Evolutionary conservation across 2,329 filamentous ascomycete genomes (phyloP), one percentile per base, ranked within the genome.

Genomic region (Trichophyton rubrum): DNA sequence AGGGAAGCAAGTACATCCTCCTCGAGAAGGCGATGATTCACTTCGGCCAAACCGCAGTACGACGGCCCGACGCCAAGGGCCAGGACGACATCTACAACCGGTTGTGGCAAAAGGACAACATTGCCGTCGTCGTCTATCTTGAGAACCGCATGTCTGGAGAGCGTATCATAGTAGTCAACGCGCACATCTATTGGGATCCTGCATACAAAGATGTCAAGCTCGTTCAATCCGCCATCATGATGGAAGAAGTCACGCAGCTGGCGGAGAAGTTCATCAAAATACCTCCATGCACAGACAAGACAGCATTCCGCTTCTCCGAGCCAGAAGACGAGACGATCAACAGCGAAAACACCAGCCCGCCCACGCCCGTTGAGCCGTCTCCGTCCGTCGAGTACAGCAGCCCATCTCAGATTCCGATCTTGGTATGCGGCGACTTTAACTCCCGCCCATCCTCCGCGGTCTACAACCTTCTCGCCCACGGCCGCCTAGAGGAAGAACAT

Each of bases 41-140:
- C 73, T 96, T 96, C 71, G 86, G 88, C 41, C 87, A 89, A 62
- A 89, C 90, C 61, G 92, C 92, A 65, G 96, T 99, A 74, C 93
- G 95, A 71, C 82, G 93, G 65, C 89, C 91, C 2, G 93, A 97
- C 71, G 96, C 96, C 84, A 97, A 97, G 77, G 89, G 91, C 61
- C 90, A 95, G 69, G 89, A 95, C 70, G 93, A 99, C 69, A 92
- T 97, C 61, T 97, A 96, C 81, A 99, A 99, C 73, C 88, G 93
- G 30, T 88, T 99, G 63, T 97, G 96, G 93, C 91, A 92, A 63
- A 90, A 93, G 75, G 93, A 99, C 79, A 92, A 97, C 71, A 96
- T 99, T 73, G 93, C 88, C 15, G 87, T 96, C 56, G 84, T 96
- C 56, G 85, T 88, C 60, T 95, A 97, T 78, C 84, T 99, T 64